Evolutionary conservation across 2,329 filamentous ascomycete genomes (phyloP), one percentile per base, ranked within the genome.

Genomic region (Penicillium olsonii): DNA sequence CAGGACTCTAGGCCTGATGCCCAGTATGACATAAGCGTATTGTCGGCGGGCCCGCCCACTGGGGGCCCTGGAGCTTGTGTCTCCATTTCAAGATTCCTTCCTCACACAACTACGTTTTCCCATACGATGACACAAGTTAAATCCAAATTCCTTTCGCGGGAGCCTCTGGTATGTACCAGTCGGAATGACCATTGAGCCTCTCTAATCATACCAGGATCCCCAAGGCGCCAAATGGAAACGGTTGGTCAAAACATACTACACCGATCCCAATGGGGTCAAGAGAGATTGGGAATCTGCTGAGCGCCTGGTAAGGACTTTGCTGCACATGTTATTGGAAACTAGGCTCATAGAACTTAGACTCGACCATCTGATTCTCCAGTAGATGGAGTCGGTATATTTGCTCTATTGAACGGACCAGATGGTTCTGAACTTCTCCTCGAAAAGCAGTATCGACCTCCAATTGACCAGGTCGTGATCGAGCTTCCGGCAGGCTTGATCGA

Each of bases 401-500:
- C 81, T 27, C 81, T 83, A 45, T 70, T 81, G 26, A 74, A 75
- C 17, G 78, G 83, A 2, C 66, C 75, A 0, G 75, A 72, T 37
- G 80, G 80, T 5, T 64, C 69, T 35, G 66, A 74, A 52, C 54
- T 76, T 24, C 72, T 84, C 41, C 73, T 84, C 34, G 77, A 83
- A 51, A 74, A 82, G 49, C 78, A 85, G 59, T 84, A 82, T 65
- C 76, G 82, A 4, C 81, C 82, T 1, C 81, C 82, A 0, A 75
- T 83, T 26, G 74, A 81, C 45, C 80, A 78, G 20, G 70, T 81
- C 27, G 79, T 78, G 41, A 80, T 84, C 38, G 82, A 84, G 61
- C 76, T 83, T 2, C 82, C 82, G 0, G 81, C 81, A 0, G 82
- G 82, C 0, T 69, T 84, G 31, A 76, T 84, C 29, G 82, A 84